Conservation (phyloP, 495 filamentous ascomycete genomes). For the Aspergillus hancockii region DNA sequence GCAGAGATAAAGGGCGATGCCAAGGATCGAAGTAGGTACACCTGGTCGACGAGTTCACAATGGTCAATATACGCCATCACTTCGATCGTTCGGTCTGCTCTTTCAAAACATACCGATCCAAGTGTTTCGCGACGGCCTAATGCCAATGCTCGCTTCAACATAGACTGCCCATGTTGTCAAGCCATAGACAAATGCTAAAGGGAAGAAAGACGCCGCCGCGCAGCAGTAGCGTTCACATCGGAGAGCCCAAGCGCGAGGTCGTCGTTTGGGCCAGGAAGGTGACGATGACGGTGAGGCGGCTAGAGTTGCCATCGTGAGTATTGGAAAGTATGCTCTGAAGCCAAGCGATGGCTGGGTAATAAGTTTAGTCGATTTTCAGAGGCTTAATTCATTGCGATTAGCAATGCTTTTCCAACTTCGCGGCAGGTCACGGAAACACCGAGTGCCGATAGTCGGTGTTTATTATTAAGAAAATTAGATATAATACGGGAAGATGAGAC, state of each 20-base stretch:
- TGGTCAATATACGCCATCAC: neutral
- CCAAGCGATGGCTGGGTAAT: slow-evolving; percentile 1
- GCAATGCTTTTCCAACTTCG: neutral
- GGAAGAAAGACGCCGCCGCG: slow-evolving; percentile 76
- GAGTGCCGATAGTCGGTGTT: neutral
- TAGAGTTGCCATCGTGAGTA: slow-evolving; percentile 42
- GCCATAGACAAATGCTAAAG: slow-evolving; percentile 84
- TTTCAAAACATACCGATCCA: slow-evolving; percentile 64
- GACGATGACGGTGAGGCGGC: slow-evolving; percentile 46
- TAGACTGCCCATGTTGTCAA: slow-evolving; percentile 88
- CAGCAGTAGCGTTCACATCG: slow-evolving; percentile 86
- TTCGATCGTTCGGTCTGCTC: neutral
- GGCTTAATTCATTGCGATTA: slow-evolving; percentile 20
- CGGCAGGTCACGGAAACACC: neutral
- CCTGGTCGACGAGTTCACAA: slow-evolving; percentile 25
- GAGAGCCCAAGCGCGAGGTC: slow-evolving; percentile 64
- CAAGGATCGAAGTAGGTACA: slow-evolving; percentile 53
- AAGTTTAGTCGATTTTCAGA: slow-evolving; percentile 3
- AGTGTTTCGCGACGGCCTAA: slow-evolving; percentile 51
- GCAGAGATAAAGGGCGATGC: slow-evolving; percentile 71
- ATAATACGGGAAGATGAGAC: neutral
- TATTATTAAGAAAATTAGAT: neutral
- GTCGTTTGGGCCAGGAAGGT: slow-evolving; percentile 51
- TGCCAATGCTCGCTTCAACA: slow-evolving; percentile 77
- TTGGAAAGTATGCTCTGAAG: slow-evolving; percentile 5